A percentile compares a stretch with the other conserved stretches of the same genome.
These are phyloP conservation scores for Neobulgaria alba DNA, from an alignment of 2,329 filamentous ascomycete species.

Conservation along the genomic window DNA sequence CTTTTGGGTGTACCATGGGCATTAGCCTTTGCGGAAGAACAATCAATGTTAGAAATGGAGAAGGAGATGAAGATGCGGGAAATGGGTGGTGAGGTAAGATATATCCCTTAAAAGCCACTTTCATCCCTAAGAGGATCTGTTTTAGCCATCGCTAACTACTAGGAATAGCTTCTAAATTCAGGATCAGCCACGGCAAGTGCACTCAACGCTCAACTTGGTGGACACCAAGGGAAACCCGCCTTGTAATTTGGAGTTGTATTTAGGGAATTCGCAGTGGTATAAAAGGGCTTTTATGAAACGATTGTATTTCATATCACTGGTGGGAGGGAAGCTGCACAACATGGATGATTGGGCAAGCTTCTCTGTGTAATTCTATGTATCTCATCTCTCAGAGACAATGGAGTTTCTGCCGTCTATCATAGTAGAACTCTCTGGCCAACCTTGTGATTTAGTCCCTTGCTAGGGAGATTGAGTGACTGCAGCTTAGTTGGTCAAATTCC, in stretches of 20 bases:
- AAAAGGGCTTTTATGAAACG: constrained; percentile 9
- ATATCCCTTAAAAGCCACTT: background rate
- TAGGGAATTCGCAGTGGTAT: constrained; percentile 7
- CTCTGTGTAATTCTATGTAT: constrained; percentile 28
- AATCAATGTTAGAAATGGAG: constrained; percentile 96
- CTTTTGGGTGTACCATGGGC: constrained; percentile 90
- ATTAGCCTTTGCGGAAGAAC: constrained; percentile 87
- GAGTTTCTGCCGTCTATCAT: constrained; percentile 8
- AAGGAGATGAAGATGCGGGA: constrained; percentile 94
- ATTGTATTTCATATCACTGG: constrained; percentile 23
- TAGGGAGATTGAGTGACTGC: too few relatives aligned
- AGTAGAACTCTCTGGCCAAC: too few relatives aligned
- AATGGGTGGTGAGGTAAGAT: constrained; percentile 65
- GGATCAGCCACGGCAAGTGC: constrained; percentile 18
- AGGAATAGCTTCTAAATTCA: constrained; percentile 19
- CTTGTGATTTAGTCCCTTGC: too few relatives aligned
- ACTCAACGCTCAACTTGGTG: constrained; percentile 23
- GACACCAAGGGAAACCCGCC: constrained; percentile 23
- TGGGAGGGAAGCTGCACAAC: constrained; percentile 18
- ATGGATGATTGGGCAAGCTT: constrained; percentile 16
- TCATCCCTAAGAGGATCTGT: background rate
- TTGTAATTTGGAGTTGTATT: constrained; percentile 21
- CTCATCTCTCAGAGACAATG: constrained; percentile 22
- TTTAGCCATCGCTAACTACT: constrained; percentile 8
- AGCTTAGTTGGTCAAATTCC: too few relatives aligned